These are phyloP conservation scores for Urochloa ruziziensis DNA, from an alignment of 176 grass and related monocot species.

Conservation along the genomic window DNA sequence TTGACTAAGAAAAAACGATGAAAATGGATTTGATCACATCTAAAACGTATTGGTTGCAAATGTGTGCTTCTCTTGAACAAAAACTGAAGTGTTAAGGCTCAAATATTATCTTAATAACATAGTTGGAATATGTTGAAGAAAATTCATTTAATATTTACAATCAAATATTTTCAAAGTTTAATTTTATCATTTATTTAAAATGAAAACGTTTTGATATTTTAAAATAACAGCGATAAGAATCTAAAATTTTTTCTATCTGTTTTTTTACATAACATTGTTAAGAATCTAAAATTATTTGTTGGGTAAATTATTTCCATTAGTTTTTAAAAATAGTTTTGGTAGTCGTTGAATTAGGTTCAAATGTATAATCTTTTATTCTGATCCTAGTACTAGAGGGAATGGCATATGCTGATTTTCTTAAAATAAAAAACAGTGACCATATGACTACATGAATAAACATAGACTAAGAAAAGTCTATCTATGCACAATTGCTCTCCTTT, in stretches of 20 bases:
- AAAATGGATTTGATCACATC: neutral
- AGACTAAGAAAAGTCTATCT: neutral
- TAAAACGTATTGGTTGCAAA: neutral
- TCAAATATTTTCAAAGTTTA: neutral
- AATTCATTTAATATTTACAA: neutral
- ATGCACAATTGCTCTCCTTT: neutral
- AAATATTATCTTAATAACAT: neutral
- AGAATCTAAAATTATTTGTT: too few relatives aligned
- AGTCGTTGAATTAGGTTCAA: neutral
- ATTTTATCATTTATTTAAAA: too few relatives aligned
- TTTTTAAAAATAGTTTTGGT: neutral
- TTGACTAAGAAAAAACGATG: neutral
- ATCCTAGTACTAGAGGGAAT: too few relatives aligned
- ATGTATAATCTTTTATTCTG: neutral
- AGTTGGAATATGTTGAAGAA: neutral
- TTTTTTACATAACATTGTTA: too few relatives aligned
- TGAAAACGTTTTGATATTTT: too few relatives aligned
- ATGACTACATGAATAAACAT: neutral
- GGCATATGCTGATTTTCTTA: neutral
- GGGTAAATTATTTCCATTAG: neutral
- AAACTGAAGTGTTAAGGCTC: neutral
- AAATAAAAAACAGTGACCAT: neutral
- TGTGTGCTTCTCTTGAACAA: neutral
- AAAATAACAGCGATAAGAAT: too few relatives aligned
- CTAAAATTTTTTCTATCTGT: too few relatives aligned